Conservation (phyloP, 306 rosid genomes). For the Cercis canadensis region DNA sequence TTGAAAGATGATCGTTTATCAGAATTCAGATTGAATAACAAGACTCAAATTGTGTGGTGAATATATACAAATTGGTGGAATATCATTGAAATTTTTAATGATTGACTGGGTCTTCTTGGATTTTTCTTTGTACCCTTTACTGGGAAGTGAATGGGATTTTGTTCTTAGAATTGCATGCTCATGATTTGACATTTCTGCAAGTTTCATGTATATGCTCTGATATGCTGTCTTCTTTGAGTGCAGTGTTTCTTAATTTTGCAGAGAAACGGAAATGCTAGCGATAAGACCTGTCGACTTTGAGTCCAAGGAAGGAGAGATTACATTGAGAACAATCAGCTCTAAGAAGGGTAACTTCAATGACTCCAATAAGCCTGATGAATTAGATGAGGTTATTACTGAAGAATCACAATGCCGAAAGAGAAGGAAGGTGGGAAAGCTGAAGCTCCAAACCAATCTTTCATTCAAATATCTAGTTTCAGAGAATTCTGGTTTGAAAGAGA, state of each 20-base stretch:
- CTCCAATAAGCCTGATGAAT: conserved; percentile 25
- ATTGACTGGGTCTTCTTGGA: conserved; percentile 29
- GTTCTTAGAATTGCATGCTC: conserved; percentile 6
- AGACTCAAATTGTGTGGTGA: no score
- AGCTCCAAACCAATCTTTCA: conserved; percentile 48
- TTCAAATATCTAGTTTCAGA: conserved; percentile 38
- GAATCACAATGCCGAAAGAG: conserved; percentile 42
- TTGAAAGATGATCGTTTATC: no score
- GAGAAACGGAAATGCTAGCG: conserved; percentile 42
- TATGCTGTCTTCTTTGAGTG: background rate
- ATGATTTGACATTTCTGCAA: conserved; percentile 23
- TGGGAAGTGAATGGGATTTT: conserved; percentile 2
- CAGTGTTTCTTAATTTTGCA: background rate
- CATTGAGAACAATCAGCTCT: conserved; percentile 47
- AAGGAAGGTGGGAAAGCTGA: conserved; percentile 45
- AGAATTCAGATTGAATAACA: no score
- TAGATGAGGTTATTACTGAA: conserved; percentile 39
- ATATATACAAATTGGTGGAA: conserved; percentile 8
- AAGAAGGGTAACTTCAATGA: conserved; percentile 34
- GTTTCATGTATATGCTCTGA: background rate
- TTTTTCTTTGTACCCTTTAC: background rate
- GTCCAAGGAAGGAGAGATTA: conserved; percentile 44
- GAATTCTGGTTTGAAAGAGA: conserved; percentile 33
- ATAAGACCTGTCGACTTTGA: conserved; percentile 35
- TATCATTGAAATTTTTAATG: conserved; percentile 23